Evolutionary conservation across 768 basidiomycete species (phyloP), one percentile per base, ranked within the genome.

Genomic region (Trametes sanguinea): DNA sequence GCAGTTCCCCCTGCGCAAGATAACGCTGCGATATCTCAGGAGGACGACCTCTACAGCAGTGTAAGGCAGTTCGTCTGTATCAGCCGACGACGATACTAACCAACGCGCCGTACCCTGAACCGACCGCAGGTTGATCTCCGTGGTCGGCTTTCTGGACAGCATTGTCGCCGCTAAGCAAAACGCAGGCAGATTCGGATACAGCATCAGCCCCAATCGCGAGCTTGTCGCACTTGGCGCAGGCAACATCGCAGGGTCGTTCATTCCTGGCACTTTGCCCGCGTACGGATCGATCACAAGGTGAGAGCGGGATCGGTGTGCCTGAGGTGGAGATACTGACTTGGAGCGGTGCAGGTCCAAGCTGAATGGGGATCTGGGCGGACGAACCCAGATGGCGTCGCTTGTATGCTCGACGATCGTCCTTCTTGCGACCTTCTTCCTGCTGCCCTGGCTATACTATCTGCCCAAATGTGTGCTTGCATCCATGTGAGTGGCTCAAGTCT

Each of bases 131-230:
- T 72, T 94, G 54, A 88, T 92, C 52, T 84, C 90, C 0, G 81
- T 96, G 44, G 83, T 94, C 22, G 97, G 97, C 1, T 97, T 95
- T 73, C 78, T 99, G 62, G 96, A 99, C 72, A 93, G 90, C 62
- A 94, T 97, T 63, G 94, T 95, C 2, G 92, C 95, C 0, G 96
- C 96, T 2, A 97, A 98, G 69, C 95, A 98, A 72, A 95, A 91
- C 62, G 86, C 86, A 0, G 83, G 86, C 3, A 87, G 88, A 11
- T 98, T 89, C 69, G 90, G 92, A 2, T 89, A 98, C 72, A 83
- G 90, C 0, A 90, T 98, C 65, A 91, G 87, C 65, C 94, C 95
- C 0, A 99, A 98, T 72, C 88, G 97, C 32, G 97, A 99, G 71
- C 81, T 98, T 1, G 95, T 98, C 29, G 97, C 97, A 1, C 79